Evolutionary conservation across 345 rosid genomes (phyloP), one percentile per base, ranked within the genome.

Genomic region (Schrenkiella parvula): DNA sequence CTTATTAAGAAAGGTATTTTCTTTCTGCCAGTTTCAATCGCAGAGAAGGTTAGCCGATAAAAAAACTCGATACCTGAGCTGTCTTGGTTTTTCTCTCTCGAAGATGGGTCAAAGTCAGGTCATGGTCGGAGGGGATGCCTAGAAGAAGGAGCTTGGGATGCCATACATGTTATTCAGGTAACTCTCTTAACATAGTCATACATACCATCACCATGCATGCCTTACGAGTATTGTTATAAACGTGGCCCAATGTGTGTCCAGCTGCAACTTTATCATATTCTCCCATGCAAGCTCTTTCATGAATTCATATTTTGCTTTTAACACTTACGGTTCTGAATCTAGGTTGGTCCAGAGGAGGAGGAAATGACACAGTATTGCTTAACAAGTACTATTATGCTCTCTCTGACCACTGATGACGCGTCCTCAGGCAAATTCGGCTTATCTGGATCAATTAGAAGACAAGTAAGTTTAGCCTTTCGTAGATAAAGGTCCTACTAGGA

Each of bases 111-210:
- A 64, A 91, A 84, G 80, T 84, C 87, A 31, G 99, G 84, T 26
- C 96, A 91, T n/a, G 99, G 98, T 25, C 81, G 90, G 76, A 88
- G 97, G 71, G 96, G 96, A 70, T 89, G 83, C 80, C 81, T 95
- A 69, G 96, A 95, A 59, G 97, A 91, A 85, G 99, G 99, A 58
- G 87, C 96, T 2, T 95, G 99, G 99, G 99, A 91, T 80, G 95
- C 97, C 58, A 86, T 95, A 77, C 97, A 95, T 82, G 99, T 89
- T 54, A 86, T 95, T 76, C 87, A 95, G 92, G 99, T 88, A 56
- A 47, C 22, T 58, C 65, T 71, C 17, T 8, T 74, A 68, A 26
- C 47, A 67, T 50, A 11, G 2, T 14, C 61, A 44, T 32, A 60
- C 39, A 50, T 32, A 25, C 38, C 18, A 39, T 39, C 25, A 44